These are phyloP conservation scores for Aspergillus viridinutans DNA, from an alignment of 2,329 filamentous ascomycete genomes.

Conservation along the genomic window DNA sequence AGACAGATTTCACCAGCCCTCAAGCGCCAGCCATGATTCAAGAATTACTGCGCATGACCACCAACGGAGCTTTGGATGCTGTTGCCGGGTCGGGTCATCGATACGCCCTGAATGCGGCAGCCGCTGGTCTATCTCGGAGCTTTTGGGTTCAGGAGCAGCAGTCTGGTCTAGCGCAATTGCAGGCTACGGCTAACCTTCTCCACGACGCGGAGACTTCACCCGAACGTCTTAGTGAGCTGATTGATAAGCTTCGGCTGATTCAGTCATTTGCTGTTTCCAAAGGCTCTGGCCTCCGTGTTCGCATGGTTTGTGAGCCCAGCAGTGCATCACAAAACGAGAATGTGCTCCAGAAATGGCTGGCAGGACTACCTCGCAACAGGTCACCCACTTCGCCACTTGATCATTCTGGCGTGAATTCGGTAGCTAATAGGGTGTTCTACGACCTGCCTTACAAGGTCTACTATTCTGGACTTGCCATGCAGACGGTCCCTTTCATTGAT, in stretches of 20 bases:
- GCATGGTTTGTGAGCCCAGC: slow-evolving; percentile 79
- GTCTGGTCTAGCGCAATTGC: slow-evolving; percentile 84
- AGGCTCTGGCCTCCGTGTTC: slow-evolving; percentile 65
- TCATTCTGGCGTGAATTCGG: slow-evolving; percentile 30
- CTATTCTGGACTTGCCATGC: slow-evolving; percentile 78
- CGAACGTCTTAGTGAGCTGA: slow-evolving; percentile 68
- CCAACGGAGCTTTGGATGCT: slow-evolving; percentile 85
- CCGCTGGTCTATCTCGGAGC: slow-evolving; percentile 69
- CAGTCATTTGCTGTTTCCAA: slow-evolving; percentile 72
- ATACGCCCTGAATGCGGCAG: slow-evolving; percentile 78
- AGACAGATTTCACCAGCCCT: slow-evolving; percentile 84
- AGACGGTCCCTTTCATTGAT: slow-evolving; percentile 78
- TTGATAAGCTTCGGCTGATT: slow-evolving; percentile 79
- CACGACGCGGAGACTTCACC: slow-evolving; percentile 64
- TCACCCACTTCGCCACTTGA: slow-evolving; percentile 32
- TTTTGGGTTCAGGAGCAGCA: slow-evolving; percentile 76
- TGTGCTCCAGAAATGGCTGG: slow-evolving; percentile 68
- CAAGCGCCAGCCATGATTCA: slow-evolving; percentile 77
- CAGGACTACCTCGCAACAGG: slow-evolving; percentile 49
- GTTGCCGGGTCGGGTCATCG: slow-evolving; percentile 87
- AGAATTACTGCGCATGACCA: slow-evolving; percentile 79
- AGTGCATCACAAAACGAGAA: slow-evolving; percentile 66
- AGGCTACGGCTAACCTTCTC: slow-evolving; percentile 71
- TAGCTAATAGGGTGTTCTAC: slow-evolving; percentile 72
- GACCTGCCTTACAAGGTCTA: slow-evolving; percentile 96